Percentiles rank a stretch among this genome's conserved stretches.
These are phyloP conservation scores for Ophiostoma fasciatum DNA, from an alignment of 2,329 filamentous ascomycete genomes.

Conservation along the genomic window DNA sequence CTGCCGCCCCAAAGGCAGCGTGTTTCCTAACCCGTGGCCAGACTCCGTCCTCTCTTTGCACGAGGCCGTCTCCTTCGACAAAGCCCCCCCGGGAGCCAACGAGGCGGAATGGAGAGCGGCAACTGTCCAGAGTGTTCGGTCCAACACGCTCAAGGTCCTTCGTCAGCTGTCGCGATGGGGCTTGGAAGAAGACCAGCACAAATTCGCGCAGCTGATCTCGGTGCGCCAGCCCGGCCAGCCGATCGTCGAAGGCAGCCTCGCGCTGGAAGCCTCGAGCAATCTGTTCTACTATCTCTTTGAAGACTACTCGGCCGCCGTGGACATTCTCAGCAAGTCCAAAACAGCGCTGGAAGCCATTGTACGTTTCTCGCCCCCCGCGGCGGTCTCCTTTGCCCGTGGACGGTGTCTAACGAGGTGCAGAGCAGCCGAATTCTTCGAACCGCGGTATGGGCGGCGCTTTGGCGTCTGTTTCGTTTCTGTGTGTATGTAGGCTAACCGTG, in stretches of 20 bases:
- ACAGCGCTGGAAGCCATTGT: constrained; percentile 34
- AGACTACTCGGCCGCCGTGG: constrained; percentile 46
- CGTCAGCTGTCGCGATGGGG: constrained; percentile 23
- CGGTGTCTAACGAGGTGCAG: too few relatives aligned
- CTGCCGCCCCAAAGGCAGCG: too few relatives aligned
- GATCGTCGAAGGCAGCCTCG: constrained; percentile 13
- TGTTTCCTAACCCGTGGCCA: constrained; percentile 16
- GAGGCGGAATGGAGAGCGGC: constrained; percentile 12
- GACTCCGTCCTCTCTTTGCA: constrained; percentile 58
- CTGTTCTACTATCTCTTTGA: constrained; percentile 55
- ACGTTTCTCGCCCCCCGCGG: too few relatives aligned
- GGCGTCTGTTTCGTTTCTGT: background rate
- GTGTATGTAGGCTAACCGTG: background rate
- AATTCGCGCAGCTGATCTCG: constrained; percentile 27
- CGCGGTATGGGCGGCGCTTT: constrained; percentile 16
- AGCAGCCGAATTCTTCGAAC: constrained; percentile 19
- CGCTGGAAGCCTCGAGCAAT: constrained; percentile 38
- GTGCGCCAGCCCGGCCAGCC: constrained; percentile 17
- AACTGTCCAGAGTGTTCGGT: constrained; percentile 22
- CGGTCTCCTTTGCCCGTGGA: too few relatives aligned
- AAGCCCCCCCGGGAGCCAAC: constrained; percentile 14
- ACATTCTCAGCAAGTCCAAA: constrained; percentile 32
- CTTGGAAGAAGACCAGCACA: constrained; percentile 22
- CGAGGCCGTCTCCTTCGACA: constrained; percentile 32
- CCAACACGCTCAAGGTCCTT: constrained; percentile 24